Base-by-base conservation (phyloP, 1,284 basidiomycete species). In the Cronartium quercuum region DNA sequence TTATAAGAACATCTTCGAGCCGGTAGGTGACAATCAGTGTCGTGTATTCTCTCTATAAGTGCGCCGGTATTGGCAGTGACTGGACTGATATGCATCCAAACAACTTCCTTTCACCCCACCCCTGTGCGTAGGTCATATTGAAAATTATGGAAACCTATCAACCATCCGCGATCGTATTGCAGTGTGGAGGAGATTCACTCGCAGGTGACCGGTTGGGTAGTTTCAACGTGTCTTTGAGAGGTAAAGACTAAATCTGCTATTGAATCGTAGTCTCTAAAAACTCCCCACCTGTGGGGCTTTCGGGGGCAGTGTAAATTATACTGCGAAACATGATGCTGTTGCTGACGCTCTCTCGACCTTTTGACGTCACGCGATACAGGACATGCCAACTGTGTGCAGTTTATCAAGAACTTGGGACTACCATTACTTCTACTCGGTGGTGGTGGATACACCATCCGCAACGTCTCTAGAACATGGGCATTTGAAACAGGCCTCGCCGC, bases 401-500 rank as follows among this genome's bases (percentile, higher is more conserved):
- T 94, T 81, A 92, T 99, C 77, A 98, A 98, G 82, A 92, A 90
- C 0, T 98, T 98, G 84, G 91, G 92, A 79, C 89, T 93, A 69
- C 96, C 96, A 0, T 82, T 98, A 34, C 84, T 99, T 15, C 85
- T 99, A 60, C 87, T 99, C 9, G 96, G 96, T 24, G 96, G 96
- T 21, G 96, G 96, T 7, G 96, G 96, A 0, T 99, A 99, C 83
- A 99, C 96, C 0, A 97, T 99, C 88, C 90, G 95, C 65, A 97
- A 97, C 77, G 96, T 98, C 76, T 92, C 91, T 77, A 87, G 96
- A 64, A 91, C 92, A 9, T 99, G 96, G 96, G 95, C 96, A 18
- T 98, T 89, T 81, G 96, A 99, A 83, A 99, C 96, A 0, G 96
- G 96, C 18, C 83, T 98, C 42, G 96, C 95, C 5, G 94, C 94